These are phyloP conservation scores for Naganishia randhawae DNA, from an alignment of 768 basidiomycete genomes.

Conservation along the genomic window DNA sequence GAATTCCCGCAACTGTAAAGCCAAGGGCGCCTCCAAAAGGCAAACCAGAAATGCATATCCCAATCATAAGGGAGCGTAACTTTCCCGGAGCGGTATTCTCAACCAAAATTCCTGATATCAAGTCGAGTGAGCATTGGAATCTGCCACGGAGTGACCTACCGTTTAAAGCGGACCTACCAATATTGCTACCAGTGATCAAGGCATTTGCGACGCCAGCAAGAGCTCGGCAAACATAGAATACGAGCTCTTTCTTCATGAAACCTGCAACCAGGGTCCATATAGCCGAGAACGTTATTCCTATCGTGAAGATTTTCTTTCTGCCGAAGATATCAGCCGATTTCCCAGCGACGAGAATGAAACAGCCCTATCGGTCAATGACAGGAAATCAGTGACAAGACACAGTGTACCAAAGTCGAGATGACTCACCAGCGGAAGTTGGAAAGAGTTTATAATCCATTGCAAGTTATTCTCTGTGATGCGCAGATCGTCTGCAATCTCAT, in stretches of 20 bases:
- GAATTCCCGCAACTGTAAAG: not conserved
- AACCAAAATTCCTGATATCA: conserved; percentile 1
- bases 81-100: not conserved
- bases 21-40: conserved; percentile 1
- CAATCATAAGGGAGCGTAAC: not conserved
- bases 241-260: conserved; percentile 35
- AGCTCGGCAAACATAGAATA: not conserved
- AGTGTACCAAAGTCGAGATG: not conserved
- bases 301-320: conserved; percentile 64
- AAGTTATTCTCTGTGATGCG: not conserved
- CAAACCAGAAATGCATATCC: conserved; percentile 6
- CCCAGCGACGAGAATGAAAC: conserved; percentile 35
- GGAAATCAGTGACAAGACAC: not conserved
- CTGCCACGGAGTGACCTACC: not conserved
- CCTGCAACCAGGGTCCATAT: conserved; percentile 57
- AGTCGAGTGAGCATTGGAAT: not conserved
- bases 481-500: not conserved
- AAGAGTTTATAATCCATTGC: conserved; percentile 9
- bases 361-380: not conserved
- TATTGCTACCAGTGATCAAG: not conserved
- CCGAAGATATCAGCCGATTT: conserved; percentile 56
- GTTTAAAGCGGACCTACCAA: not conserved
- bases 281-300: conserved; percentile 59
- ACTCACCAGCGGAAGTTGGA: conserved; percentile 9
- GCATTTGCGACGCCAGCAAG: not conserved